phyloP scores from a whole-genome alignment of 352 stramenopile genomes.

The Thalassiosira livingstoniorum region DNA sequence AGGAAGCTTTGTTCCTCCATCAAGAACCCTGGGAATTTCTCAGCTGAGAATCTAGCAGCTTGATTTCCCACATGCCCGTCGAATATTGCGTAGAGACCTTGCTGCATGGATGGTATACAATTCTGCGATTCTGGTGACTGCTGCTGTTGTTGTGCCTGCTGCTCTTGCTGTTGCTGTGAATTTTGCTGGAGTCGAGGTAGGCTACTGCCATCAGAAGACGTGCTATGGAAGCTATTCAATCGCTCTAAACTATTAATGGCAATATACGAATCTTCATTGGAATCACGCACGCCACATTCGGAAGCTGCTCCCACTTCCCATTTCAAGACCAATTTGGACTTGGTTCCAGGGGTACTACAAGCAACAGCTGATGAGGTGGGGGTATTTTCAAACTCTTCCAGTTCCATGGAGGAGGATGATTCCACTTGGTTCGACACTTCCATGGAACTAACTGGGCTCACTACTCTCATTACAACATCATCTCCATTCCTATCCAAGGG shows the following conservation, averaged over 20 bases:
- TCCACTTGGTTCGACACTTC: neutral
- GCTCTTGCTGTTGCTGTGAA: too few species aligned
- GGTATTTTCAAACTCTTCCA: neutral
- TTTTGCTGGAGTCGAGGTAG: neutral
- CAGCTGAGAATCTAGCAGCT: conserved; percentile 74
- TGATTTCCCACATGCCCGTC: conserved; percentile 82
- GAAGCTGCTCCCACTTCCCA: conserved; percentile 81
- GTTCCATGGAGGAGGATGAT: neutral
- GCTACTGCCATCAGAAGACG: conserved; percentile 15
- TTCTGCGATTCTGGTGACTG: too few species aligned
- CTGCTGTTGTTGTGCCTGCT: too few species aligned
- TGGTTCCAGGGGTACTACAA: too few species aligned
- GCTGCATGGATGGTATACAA: conserved; percentile 47
- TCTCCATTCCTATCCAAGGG: too few species aligned
- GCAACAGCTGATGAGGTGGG: too few species aligned
- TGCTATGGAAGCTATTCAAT: conserved; percentile 38
- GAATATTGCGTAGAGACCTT: conserved; percentile 80
- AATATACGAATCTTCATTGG: conserved; percentile 81
- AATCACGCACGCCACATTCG: conserved; percentile 72
- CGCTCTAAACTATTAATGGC: conserved; percentile 54
- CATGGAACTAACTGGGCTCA: neutral
- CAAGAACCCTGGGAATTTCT: conserved; percentile 69
- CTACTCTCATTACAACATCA: too few species aligned
- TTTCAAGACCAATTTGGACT: too few species aligned
- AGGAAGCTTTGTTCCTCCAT: conserved; percentile 62